Evolutionary conservation across 306 rosid species (phyloP).

Genomic region (Quercus ilex): DNA sequence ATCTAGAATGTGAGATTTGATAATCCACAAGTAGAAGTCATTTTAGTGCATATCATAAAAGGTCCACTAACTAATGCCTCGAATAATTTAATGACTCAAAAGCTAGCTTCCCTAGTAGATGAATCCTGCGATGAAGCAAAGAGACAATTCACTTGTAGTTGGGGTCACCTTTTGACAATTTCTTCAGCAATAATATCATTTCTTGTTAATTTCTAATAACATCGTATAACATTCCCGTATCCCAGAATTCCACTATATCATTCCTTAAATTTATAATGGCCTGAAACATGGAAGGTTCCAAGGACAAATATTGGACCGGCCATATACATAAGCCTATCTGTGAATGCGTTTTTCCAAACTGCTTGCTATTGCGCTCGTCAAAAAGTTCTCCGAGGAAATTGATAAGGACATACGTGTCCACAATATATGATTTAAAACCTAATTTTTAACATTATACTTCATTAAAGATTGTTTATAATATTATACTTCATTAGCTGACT

Average conservation of each 20-base stretch:
- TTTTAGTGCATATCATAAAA: neutral
- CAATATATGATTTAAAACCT: neutral
- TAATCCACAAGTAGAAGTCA: neutral
- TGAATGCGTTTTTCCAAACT: slow-evolving; percentile 3
- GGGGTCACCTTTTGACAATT: too few species aligned
- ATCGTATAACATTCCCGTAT: neutral
- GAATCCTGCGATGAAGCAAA: neutral
- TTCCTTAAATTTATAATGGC: neutral
- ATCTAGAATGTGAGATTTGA: neutral
- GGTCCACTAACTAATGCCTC: neutral
- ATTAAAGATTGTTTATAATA: neutral
- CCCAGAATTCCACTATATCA: neutral
- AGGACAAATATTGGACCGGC: slow-evolving; percentile 31
- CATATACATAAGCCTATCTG: slow-evolving; percentile 7
- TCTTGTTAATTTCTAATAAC: neutral
- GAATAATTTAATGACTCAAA: neutral
- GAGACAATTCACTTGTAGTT: neutral
- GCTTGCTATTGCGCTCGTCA: slow-evolving; percentile 34
- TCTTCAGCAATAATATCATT: too few species aligned
- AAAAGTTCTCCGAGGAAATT: slow-evolving; percentile 28
- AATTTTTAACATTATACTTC: neutral
- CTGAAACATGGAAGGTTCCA: slow-evolving; percentile 10
- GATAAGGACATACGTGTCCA: slow-evolving; percentile 38
- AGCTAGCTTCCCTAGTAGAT: neutral
- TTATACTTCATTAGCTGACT: neutral